Base-by-base conservation (phyloP, 768 basidiomycete genomes). In the Russula virescens region DNA sequence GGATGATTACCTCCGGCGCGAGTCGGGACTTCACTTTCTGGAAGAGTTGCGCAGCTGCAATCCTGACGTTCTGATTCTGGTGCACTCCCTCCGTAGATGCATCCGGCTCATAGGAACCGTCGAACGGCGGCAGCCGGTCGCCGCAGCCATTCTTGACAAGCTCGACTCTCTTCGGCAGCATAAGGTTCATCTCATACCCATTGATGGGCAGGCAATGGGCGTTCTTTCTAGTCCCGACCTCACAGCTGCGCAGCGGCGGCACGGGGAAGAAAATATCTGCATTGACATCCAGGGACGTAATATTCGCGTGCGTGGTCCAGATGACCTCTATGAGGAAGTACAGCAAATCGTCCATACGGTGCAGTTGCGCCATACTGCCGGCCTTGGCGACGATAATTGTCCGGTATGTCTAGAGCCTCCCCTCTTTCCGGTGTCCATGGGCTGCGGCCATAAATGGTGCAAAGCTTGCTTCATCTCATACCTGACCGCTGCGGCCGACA, bases 381-480 rank as follows among this genome's bases (percentile, higher is more conserved):
- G 62, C 47, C 16, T 65, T 38, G 25, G 49, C 51, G 31, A 66
- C 21, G 70, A 60, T 14, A 68, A 70, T 10, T 93, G 90, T 68
- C 89, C 90, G 0, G 84, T 90, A 3, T 93, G 90, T 71, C 81
- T 91, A 61, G 79, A 79, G 58, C 78, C 82, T 47, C 79, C 80
- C 1, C 73, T 79, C 0, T 71, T 77, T 1, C 85, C 86, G 0
- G 71, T 84, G 3, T 76, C 75, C 13, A 76, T 91, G 1, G 71
- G 69, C 11, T 93, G 90, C 65, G 83, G 86, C 1, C 89, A 93
- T 70, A 68, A 68, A 1, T 90, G 84, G 81, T 92, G 90, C 69
- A 79, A 80, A 42, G 63, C 76, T 3, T 93, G 90, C 69, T 70
- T 92, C 23, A 67, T 72, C 8, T 72, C 76, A 34, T 91, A 89